Evolutionary conservation across 768 basidiomycete species (phyloP).

Genomic region (Podaxis carcinomalis): DNA sequence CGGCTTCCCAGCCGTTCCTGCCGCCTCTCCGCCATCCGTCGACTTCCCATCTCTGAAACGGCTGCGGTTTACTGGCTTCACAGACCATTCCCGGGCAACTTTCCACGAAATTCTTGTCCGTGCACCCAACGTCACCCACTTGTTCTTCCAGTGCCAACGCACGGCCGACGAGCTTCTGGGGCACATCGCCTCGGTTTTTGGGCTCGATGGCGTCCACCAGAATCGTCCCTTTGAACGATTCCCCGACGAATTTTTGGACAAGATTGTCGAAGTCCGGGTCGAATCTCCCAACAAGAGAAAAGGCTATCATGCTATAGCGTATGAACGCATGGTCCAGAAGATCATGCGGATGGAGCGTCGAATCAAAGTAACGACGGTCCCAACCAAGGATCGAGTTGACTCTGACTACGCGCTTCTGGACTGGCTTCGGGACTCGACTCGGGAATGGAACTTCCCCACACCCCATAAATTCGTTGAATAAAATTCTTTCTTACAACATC

Average conservation of each 20-base stretch:
- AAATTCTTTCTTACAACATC: background rate
- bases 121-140: conserved; percentile 8
- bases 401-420: background rate
- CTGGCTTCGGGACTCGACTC: conserved; percentile 2
- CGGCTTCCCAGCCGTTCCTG: conserved; percentile 20
- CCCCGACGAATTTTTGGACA: background rate
- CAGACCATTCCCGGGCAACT: conserved; percentile 17
- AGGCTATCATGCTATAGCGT: background rate
- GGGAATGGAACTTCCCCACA: background rate
- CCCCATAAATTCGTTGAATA: background rate
- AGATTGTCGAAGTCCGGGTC: background rate
- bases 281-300: conserved; percentile 6
- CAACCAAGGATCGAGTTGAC: background rate
- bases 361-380: background rate
- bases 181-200: background rate
- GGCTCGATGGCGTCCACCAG: background rate
- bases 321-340: background rate
- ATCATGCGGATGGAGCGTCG: background rate
- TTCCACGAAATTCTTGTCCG: conserved; percentile 16
- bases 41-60: conserved; percentile 20
- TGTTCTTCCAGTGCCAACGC: conserved; percentile 1
- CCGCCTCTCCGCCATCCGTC: conserved; percentile 5
- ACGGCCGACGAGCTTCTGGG: conserved; percentile 1
- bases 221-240: background rate
- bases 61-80: conserved; percentile 19